Evolutionary conservation across 2,329 filamentous ascomycete genomes (phyloP), one percentile per base, ranked within the genome.

Genomic region (Coniella lustricola): DNA sequence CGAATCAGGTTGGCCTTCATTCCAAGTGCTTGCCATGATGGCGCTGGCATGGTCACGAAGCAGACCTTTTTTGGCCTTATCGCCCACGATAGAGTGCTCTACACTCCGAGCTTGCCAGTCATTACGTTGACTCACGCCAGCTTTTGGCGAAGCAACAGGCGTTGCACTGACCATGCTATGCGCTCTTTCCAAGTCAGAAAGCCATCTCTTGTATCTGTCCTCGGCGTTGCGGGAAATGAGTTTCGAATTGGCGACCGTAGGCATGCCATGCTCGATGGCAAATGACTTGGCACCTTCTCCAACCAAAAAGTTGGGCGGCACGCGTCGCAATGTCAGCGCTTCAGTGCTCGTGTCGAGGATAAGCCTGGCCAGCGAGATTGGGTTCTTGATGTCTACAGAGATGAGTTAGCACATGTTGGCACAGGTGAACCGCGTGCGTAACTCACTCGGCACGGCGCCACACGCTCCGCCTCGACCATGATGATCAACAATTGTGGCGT

Each of bases 401-500:
- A 17, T 20, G 3, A 37, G 14, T 7, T 16, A 16, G 29, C n/a
- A n/a, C n/a, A n/a, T n/a, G n/a, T n/a, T n/a, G n/a, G n/a, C n/a
- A n/a, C n/a, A n/a, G n/a, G n/a, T n/a, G n/a, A n/a, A n/a, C n/a
- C n/a, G n/a, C n/a, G n/a, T n/a, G 17, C 10, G 10, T 10, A 40
- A 31, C 88, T 64, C 72, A 96, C 91, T 86, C 53, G 88, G 79
- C 37, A 93, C 88, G 37, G 93, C 91, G 56, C 93, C 94, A 56
- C 89, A 94, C 36, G 90, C 93, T 56, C 93, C 93, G 64, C 91
- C 97, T 55, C 90, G 82, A 36, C 94, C 93, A 44, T 84, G 72
- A 63, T 97, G 87, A 60, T 98, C 90, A 35, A 98, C 86, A 46
- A 98, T 79, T 0, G 89, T 90, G 48, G 93, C 93, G 71, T 98